A percentile compares a stretch with the other conserved stretches of the same genome.
Conservation (phyloP, 139 green algal species). For the Tetradesmus lagerheimii region DNA sequence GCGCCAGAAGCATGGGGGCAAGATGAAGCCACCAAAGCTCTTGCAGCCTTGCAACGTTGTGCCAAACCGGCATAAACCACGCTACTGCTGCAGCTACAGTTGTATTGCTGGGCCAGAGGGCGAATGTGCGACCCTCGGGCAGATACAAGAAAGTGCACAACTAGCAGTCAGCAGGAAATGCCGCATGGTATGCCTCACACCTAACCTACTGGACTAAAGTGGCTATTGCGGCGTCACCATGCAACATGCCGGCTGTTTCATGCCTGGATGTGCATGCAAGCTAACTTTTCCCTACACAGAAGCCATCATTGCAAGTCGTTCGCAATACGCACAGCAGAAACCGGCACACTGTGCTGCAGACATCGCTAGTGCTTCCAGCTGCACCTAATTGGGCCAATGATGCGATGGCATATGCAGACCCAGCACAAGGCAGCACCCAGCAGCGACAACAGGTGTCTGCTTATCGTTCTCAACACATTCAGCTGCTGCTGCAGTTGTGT, state of each 20-base stretch:
- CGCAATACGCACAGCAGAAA: background rate
- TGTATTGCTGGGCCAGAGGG: background rate
- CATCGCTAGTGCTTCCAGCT: background rate
- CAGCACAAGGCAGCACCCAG: background rate
- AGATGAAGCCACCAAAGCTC: background rate
- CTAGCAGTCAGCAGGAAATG: background rate
- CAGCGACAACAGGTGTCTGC: background rate
- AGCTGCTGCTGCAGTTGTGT: background rate
- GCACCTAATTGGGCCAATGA: background rate
- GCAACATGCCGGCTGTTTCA: too few species aligned
- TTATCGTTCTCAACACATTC: background rate
- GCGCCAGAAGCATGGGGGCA: background rate
- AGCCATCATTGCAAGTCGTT: background rate
- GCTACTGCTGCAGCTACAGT: background rate
- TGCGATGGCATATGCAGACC: background rate
- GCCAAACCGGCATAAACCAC: background rate
- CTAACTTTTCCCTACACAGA: background rate
- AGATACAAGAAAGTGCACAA: background rate
- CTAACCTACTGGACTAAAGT: background rate
- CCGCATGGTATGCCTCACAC: background rate
- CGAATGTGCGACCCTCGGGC: background rate
- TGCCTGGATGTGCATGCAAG: background rate
- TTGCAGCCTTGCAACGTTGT: background rate
- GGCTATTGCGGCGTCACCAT: background rate
- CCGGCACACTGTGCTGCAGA: background rate